These are phyloP conservation scores for Fusarium circinatum DNA, from an alignment of 2,329 filamentous ascomycete species.

Conservation along the genomic window DNA sequence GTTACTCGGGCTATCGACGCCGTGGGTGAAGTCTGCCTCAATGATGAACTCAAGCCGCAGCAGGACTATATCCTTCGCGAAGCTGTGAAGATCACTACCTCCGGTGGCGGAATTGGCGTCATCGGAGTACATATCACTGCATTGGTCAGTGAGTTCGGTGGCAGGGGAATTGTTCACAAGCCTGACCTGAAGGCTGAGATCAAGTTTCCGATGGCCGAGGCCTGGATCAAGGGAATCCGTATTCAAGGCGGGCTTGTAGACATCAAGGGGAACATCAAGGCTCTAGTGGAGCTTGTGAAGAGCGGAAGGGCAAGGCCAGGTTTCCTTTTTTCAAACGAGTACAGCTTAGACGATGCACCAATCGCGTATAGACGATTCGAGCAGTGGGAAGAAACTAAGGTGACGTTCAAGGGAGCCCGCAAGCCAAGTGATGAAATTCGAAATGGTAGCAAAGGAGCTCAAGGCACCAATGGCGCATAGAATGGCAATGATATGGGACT, in stretches of 20 bases:
- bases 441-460: not conserved
- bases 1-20: slow-evolving; percentile 17
- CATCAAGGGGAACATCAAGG: not conserved
- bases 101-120: slow-evolving; percentile 4
- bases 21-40: slow-evolving; percentile 13
- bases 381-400: slow-evolving; percentile 3
- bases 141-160: not conserved
- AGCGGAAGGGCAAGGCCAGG: slow-evolving; percentile 3
- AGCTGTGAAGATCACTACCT: slow-evolving; percentile 1
- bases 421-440: not conserved
- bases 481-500: too few relatives aligned
- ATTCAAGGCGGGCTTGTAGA: slow-evolving; percentile 7
- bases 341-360: slow-evolving; percentile 4
- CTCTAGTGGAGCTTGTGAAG: slow-evolving; percentile 1
- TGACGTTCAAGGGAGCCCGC: not conserved
- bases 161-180: not conserved
- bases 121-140: slow-evolving; percentile 3
- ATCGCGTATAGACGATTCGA: not conserved
- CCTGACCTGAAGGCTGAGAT: not conserved
- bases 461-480: not conserved
- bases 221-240: not conserved
- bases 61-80: slow-evolving; percentile 10
- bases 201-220: not conserved
- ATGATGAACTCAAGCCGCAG: slow-evolving; percentile 6
- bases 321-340: slow-evolving; percentile 15